A percentile compares a stretch with the other conserved stretches of the same genome.
Conservation (phyloP, 139 green algal species). For the Chlorella sp. region DNA sequence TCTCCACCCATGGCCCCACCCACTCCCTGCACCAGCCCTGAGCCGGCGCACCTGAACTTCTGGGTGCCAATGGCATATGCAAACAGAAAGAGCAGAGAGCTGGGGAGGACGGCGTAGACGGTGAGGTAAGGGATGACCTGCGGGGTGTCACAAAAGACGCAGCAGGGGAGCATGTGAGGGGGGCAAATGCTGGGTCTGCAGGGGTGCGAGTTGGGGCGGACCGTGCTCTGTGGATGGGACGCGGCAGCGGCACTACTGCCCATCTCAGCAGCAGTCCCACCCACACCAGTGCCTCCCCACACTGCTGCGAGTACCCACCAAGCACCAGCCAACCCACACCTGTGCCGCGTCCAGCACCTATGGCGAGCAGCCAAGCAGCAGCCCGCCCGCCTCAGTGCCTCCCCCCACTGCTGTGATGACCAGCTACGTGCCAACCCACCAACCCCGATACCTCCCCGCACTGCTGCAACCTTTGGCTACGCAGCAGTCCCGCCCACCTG, state of each 20-base stretch:
- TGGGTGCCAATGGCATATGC: conserved; percentile 70
- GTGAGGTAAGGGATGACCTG: conserved; percentile 81
- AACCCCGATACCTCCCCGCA: no score
- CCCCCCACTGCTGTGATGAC: conserved; percentile 90
- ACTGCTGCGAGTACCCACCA: conserved; percentile 91
- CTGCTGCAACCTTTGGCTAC: no score
- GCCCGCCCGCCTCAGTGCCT: conserved; percentile 43
- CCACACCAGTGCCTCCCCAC: conserved; percentile 68
- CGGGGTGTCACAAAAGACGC: neutral
- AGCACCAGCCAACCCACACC: no score
- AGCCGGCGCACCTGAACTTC: conserved; percentile 48
- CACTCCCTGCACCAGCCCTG: neutral
- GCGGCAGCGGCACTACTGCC: no score
- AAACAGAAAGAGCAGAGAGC: conserved; percentile 87
- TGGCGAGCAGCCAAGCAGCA: no score
- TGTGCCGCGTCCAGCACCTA: no score
- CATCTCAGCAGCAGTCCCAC: neutral
- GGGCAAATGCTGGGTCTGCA: neutral
- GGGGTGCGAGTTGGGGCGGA: neutral
- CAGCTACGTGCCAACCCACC: no score
- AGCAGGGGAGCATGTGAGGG: neutral
- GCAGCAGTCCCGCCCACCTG: conserved; percentile 23
- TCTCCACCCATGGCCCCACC: neutral
- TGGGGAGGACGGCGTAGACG: conserved; percentile 93
- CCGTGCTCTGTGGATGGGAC: no score